Conservation (phyloP, 371 early-diverging fungal species). For the Mucor velutinosus region DNA sequence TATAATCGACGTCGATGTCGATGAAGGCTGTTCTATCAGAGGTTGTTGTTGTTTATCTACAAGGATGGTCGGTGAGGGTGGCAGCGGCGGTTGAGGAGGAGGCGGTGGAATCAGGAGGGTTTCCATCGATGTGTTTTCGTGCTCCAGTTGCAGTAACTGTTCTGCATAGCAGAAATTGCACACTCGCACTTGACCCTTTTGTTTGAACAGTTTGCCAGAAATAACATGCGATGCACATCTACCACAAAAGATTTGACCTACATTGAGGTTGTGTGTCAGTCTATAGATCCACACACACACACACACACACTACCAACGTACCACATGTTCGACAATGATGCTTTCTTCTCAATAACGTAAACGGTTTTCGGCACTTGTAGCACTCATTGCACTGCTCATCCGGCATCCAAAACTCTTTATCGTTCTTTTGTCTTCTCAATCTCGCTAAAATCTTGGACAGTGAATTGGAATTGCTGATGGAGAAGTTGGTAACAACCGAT, state of each 20-base stretch:
- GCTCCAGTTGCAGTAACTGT: constrained; percentile 35
- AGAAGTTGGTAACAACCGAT: constrained; percentile 58
- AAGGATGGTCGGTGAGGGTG: not conserved
- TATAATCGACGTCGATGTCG: constrained; percentile 29
- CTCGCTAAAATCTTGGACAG: constrained; percentile 58
- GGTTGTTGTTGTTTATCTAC: not conserved
- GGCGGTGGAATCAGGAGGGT: not conserved
- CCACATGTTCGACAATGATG: constrained; percentile 92
- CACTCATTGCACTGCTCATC: constrained; percentile 85
- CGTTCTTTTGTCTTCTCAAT: constrained; percentile 63
- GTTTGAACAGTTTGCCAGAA: constrained; percentile 70
- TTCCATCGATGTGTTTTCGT: not conserved
- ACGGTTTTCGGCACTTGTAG: constrained; percentile 79
- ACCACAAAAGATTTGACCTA: constrained; percentile 81
- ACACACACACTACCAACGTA: constrained; percentile 21
- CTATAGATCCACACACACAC: not conserved
- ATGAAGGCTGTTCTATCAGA: not conserved
- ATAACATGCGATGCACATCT: constrained; percentile 80
- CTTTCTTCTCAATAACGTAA: constrained; percentile 71
- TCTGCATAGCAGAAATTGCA: constrained; percentile 78
- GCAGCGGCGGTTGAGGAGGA: not conserved
- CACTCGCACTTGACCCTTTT: constrained; percentile 74
- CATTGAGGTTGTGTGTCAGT: not conserved
- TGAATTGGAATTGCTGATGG: constrained; percentile 61
- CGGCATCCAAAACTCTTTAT: constrained; percentile 84